Evolutionary conservation across 208 protist species (phyloP), one percentile per base, ranked within the genome.

Genomic region (Crithidia thermophila): DNA sequence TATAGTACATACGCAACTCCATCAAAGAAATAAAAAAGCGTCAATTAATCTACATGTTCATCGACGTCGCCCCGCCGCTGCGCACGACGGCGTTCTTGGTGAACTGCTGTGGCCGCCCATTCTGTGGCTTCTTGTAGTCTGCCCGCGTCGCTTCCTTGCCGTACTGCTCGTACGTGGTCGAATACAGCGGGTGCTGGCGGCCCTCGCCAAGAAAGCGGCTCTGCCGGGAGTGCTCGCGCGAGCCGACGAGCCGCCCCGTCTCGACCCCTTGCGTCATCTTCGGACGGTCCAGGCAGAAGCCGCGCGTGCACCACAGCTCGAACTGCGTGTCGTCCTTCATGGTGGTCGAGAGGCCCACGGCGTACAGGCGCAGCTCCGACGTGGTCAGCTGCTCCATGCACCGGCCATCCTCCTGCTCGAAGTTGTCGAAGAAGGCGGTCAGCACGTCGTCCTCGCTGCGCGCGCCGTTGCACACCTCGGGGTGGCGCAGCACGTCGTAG

Each of bases 401-500:
- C 21, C 21, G 9, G 45, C 79, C 72, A 34, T 63, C 74, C 25
- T 45, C 63, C 28, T 60, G 60, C 30, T 46, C 56, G 33, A 95
- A 86, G 58, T 65, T 79, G 49, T 73, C 65, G 52, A 91, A 70
- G 50, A 91, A 95, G 18, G 71, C 72, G 3, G 60, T 51, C 36
- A 67, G 5, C n/a, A 94, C 71, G 31, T 82, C 85, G 14, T 85
- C 62, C 50, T 79, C 68, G 20, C 75, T 67, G 58, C 67, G 75
- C 1, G 61, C 63, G 30, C 72, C 52, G 51, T 49, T 84, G 28
- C 88, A 67, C 23, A 91, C 79, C 21, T 71, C 61, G 28, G 90
- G 90, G 64, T 95, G 90, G 25, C 90, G 85, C 72, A 90, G 37
- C 51, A 84, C 79, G 57, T 94, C 88, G 67, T 94, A 95, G 52